These are phyloP conservation scores for Phycomyces blakesleeanus DNA, from an alignment of 192 early-diverging fungal species.

Conservation along the genomic window DNA sequence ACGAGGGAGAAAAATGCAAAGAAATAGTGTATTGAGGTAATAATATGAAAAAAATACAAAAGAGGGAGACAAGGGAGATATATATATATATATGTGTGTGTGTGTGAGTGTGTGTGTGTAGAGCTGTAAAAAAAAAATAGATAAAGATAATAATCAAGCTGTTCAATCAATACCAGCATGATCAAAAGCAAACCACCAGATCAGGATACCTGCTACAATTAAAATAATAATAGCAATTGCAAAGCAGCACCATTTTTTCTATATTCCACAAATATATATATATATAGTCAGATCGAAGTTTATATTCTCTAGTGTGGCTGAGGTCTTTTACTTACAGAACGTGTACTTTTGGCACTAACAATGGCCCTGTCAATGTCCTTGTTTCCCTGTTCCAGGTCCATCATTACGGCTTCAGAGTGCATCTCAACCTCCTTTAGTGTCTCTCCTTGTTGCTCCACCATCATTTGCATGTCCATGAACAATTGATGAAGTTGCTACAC, in stretches of 20 bases:
- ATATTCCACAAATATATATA: no score
- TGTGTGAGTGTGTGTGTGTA: no score
- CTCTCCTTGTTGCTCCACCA: constrained; percentile 74
- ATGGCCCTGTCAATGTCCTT: constrained; percentile 59
- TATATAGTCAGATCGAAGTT: neutral
- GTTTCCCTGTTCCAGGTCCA: constrained; percentile 64
- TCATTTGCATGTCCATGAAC: constrained; percentile 84
- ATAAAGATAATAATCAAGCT: no score
- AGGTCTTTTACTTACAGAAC: constrained; percentile 22
- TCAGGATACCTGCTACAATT: constrained; percentile 22
- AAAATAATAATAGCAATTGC: constrained; percentile 30
- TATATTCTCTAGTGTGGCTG: neutral
- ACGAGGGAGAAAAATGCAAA: no score
- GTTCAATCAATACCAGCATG: constrained; percentile 27
- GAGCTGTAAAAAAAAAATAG: no score
- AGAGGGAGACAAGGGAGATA: no score
- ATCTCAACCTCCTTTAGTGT: constrained; percentile 68
- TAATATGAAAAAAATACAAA: no score
- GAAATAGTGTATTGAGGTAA: no score
- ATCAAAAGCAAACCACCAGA: constrained; percentile 38
- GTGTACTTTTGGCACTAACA: constrained; percentile 37
- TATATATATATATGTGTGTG: no score
- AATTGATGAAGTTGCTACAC: constrained; percentile 87
- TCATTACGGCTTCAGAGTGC: constrained; percentile 55
- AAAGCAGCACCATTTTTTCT: constrained; percentile 40